phyloP scores from a whole-genome alignment of 129 eudicot species.

The Ambrosia trifida region DNA sequence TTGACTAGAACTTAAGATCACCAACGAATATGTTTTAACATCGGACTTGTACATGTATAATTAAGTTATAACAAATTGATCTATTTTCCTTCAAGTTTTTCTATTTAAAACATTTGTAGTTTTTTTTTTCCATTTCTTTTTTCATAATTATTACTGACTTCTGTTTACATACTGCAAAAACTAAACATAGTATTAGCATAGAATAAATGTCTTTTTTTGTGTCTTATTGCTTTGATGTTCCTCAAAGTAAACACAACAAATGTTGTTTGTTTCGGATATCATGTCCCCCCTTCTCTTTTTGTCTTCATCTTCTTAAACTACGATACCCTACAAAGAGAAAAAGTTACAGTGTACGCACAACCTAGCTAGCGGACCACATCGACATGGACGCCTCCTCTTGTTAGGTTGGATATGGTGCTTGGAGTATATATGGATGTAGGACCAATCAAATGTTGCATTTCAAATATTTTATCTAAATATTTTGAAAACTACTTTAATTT shows the following conservation, averaged over 20 bases:
- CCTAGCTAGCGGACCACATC: background rate
- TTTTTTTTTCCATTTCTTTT: background rate
- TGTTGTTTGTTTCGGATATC: background rate
- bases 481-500: too few relatives aligned
- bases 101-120: background rate
- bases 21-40: too few relatives aligned
- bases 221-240: constrained; percentile 2
- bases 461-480: too few relatives aligned
- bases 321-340: background rate
- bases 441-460: background rate
- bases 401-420: background rate
- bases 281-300: background rate
- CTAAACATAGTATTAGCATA: background rate
- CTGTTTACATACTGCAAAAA: background rate
- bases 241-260: constrained; percentile 8
- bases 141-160: background rate
- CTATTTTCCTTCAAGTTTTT: background rate
- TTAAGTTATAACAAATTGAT: background rate
- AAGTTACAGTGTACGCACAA: background rate
- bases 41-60: background rate
- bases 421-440: background rate
- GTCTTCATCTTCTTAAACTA: background rate
- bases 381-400: background rate
- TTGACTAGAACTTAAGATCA: too few relatives aligned
- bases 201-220: background rate